Evolutionary conservation across 2,329 filamentous ascomycete genomes (phyloP).

Genomic region (Aspergillus sergii): DNA sequence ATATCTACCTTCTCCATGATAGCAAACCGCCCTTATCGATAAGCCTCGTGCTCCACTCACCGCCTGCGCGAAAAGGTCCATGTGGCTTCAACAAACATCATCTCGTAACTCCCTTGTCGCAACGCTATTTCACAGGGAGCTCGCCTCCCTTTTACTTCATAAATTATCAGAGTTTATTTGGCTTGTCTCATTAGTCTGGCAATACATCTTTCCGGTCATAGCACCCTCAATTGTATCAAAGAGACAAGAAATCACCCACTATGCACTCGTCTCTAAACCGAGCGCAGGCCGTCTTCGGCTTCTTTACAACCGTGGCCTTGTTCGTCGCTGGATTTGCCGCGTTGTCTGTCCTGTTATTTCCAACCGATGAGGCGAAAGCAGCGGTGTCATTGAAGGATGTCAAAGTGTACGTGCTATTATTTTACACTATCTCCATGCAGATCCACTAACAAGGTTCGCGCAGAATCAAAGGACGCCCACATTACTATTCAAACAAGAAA

Average conservation of each 20-base stretch:
- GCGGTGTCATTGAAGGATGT: conserved; percentile 59
- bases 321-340: conserved; percentile 78
- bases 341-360: conserved; percentile 68
- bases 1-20: not conserved
- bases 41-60: conserved; percentile 25
- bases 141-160: not conserved
- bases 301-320: conserved; percentile 94
- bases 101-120: not conserved
- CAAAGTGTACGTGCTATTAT: conserved; percentile 69
- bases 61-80: conserved; percentile 28
- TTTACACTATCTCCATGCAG: not conserved
- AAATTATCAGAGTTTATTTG: not conserved
- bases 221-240: not conserved
- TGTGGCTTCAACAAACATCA: conserved; percentile 29
- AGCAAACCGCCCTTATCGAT: conserved; percentile 16
- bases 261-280: conserved; percentile 91
- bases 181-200: not conserved
- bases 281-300: conserved; percentile 90
- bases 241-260: conserved; percentile 29
- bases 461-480: conserved; percentile 86
- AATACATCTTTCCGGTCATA: conserved; percentile 36
- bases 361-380: conserved; percentile 59
- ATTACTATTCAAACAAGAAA: conserved; percentile 90
- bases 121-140: not conserved
- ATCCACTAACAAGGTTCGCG: conserved; percentile 9